These are phyloP conservation scores for Myxozyma vanderwaltii DNA, from an alignment of 805 yeast species.

Conservation along the genomic window DNA sequence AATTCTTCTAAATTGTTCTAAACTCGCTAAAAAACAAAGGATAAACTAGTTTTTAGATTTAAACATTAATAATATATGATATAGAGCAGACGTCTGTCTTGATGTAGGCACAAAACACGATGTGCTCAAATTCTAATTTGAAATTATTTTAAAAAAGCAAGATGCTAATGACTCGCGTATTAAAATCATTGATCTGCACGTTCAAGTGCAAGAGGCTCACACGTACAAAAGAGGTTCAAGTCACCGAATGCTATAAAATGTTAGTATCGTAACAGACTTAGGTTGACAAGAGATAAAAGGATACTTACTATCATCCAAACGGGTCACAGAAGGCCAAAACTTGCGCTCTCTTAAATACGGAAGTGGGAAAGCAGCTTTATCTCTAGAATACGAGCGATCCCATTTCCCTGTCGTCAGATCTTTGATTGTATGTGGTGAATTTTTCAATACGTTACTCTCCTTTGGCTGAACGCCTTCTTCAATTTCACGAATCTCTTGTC, in stretches of 20 bases:
- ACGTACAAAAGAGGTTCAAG: conserved; percentile 86
- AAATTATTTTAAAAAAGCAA: background rate
- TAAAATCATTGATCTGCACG: background rate
- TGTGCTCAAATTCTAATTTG: too few species aligned
- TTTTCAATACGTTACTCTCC: conserved; percentile 62
- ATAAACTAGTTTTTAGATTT: too few species aligned
- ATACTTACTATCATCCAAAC: conserved; percentile 68
- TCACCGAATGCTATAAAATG: conserved; percentile 72
- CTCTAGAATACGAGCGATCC: conserved; percentile 89
- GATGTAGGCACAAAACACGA: too few species aligned
- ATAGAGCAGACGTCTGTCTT: too few species aligned
- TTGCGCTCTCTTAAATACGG: conserved; percentile 71
- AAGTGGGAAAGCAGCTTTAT: conserved; percentile 90
- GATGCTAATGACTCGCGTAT: background rate
- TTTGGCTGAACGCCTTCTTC: conserved; percentile 69
- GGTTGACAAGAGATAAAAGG: background rate
- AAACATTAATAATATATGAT: too few species aligned
- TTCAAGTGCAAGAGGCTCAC: conserved; percentile 44
- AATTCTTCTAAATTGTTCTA: too few species aligned
- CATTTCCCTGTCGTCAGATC: conserved; percentile 79
- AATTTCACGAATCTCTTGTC: conserved; percentile 75
- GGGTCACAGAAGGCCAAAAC: conserved; percentile 93
- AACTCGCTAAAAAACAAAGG: too few species aligned
- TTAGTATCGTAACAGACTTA: background rate
- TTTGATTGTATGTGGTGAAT: conserved; percentile 87